Evolutionary conservation across 2,329 filamentous ascomycete species (phyloP), one percentile per base, ranked within the genome.

Genomic region (Sporothrix inflata): DNA sequence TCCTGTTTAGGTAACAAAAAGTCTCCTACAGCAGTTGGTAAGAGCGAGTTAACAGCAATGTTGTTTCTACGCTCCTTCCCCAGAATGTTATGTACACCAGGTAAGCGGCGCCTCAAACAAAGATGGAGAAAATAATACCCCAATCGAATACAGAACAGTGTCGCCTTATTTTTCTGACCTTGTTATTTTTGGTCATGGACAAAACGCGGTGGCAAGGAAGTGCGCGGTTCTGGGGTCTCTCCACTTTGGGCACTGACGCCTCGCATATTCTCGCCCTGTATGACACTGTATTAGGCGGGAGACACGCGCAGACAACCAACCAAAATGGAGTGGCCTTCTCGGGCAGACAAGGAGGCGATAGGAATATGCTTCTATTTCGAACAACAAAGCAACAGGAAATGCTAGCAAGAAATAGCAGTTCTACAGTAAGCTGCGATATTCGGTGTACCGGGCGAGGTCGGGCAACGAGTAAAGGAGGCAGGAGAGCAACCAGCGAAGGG

Each of bases 211-310:
- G 65, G n/a, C 65, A 68, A 40, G 24, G 21, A 57, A n/a, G 34
- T 42, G 19, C 30, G 19, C 34, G 34, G 11, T 40, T 42, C 38
- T 40, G 34, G 4, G n/a, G 14, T 38, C 68, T 49, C 68, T 61
- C 68, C 68, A 70, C 68, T 49, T 70, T 61, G 68, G 68, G 68
- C 68, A 57, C 51, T 57, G 67, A 66, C 42, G 63, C 63, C 42
- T 47, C 16, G 60, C 21, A 45, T 65, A 45, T 16, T 63, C n/a
- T 42, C 38, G 57, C 34, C 60, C 60, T 27, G 38, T 12, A 65
- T 19, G 2, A 57, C 27, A 4, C 21, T 49, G 63, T 47, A 66
- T 34, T 12, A 12, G 42, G 63, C 12, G 42, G 24, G 14, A 27
- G 21, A 45, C 34, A 8, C 14, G 14, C 24, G 61, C 61, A 49